Evolutionary conservation across 306 rosid genomes (phyloP).

Genomic region (Abrus precatorius): DNA sequence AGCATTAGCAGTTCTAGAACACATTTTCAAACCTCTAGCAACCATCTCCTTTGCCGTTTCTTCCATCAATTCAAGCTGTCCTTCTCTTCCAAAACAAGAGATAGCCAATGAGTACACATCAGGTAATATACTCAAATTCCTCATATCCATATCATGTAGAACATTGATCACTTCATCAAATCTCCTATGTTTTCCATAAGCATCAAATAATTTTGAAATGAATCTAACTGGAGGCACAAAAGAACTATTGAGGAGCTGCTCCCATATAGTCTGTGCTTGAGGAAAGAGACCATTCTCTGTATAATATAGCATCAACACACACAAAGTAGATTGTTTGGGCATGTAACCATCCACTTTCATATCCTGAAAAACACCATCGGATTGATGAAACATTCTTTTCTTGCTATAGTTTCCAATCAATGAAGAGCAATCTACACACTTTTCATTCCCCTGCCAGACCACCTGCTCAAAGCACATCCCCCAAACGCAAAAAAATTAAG

Average conservation of each 20-base stretch:
- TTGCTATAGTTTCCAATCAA: conserved; percentile 34
- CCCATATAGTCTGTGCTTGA: conserved; percentile 67
- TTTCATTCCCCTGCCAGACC: conserved; percentile 48
- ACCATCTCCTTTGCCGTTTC: conserved; percentile 66
- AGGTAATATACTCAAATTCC: conserved; percentile 63
- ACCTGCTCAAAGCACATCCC: conserved; percentile 54
- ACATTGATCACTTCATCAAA: conserved; percentile 54
- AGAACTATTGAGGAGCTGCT: conserved; percentile 66
- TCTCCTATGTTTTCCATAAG: conserved; percentile 53
- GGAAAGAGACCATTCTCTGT: conserved; percentile 54
- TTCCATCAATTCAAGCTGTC: conserved; percentile 86
- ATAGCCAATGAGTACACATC: conserved; percentile 75
- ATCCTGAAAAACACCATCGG: conserved; percentile 56
- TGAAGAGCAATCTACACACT: conserved; percentile 42
- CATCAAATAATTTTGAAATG: conserved; percentile 65
- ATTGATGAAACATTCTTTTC: conserved; percentile 57
- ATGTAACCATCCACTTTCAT: conserved; percentile 49
- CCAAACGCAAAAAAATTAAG: background rate
- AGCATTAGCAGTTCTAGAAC: conserved; percentile 68
- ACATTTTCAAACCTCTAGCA: conserved; percentile 61
- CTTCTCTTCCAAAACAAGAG: conserved; percentile 76
- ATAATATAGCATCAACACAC: conserved; percentile 58
- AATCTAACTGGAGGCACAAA: conserved; percentile 59
- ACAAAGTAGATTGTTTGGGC: conserved; percentile 53
- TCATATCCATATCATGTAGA: conserved; percentile 53